Conservation (phyloP, 2,329 filamentous ascomycete species). For the Biscogniauxia marginata region DNA sequence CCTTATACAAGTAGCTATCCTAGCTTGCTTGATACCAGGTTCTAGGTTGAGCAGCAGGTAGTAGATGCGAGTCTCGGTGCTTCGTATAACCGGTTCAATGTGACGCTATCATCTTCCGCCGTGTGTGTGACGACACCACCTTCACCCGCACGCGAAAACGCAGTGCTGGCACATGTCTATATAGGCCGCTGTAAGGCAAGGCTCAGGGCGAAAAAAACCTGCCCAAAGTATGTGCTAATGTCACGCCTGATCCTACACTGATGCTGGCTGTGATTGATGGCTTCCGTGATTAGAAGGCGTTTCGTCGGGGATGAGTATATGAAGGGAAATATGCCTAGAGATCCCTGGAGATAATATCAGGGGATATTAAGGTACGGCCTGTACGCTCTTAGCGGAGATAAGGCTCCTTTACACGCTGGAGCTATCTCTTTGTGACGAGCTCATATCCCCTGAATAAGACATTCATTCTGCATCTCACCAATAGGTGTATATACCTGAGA, state of each 20-base stretch:
- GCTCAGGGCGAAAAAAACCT: background rate
- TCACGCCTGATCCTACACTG: background rate
- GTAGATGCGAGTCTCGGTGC: background rate
- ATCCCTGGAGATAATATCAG: background rate
- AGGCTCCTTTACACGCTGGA: too few relatives aligned
- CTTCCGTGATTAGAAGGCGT: background rate
- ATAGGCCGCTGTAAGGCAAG: too few relatives aligned
- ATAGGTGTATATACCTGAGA: background rate
- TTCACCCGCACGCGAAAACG: background rate
- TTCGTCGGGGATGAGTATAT: background rate
- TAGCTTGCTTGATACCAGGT: background rate
- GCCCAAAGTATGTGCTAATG: background rate
- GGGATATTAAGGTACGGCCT: background rate
- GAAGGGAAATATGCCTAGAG: background rate
- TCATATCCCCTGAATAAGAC: background rate
- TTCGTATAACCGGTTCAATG: constrained; percentile 6
- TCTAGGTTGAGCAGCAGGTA: background rate
- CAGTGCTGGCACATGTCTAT: background rate
- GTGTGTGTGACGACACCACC: constrained; percentile 14
- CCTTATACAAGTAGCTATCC: background rate
- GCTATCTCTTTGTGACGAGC: background rate
- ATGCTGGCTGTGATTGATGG: background rate
- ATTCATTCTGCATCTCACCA: background rate
- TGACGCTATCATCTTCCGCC: constrained; percentile 18
- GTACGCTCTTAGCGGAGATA: background rate